Base-by-base conservation (phyloP, 2,329 filamentous ascomycete species). In the Bipolaris victoriae region DNA sequence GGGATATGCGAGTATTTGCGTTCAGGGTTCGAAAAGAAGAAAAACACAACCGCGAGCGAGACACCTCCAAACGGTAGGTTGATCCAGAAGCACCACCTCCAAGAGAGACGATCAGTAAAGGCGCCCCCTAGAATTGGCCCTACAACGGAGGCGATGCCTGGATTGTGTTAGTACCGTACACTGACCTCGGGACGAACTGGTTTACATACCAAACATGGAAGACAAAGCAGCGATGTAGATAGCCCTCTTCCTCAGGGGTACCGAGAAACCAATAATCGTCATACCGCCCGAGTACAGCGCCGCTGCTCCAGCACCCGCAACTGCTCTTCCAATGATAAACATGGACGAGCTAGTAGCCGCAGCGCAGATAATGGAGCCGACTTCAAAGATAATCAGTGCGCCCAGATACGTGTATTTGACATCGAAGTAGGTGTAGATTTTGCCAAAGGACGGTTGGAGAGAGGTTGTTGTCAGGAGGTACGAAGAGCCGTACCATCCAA, bases 341-440 rank as follows among this genome's bases (percentile, higher is more conserved):
- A 83, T 83, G 0, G 71, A 62, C 0, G 82, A 83, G 9, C 77
- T 81, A 0, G 66, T 73, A 0, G 84, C 80, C 0, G 49, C 78
- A 61, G 52, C 85, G 59, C 84, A 87, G n/a, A 88, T 69, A 3
- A 83, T 62, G 0, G 82, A 84, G 1, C 85, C 85, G 0, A 86
- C 20, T 51, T 80, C 77, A 59, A 81, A 81, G 18, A 80, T 64
- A 1, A 75, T n/a, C 26, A 87, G 75, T 41, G 79, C 71, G 53
- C 77, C 71, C 5, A 86, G 74, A 66, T 83, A 87, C 1, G 78
- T 78, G 49, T 75, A 82, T 63, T 82, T 82, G 57, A 85, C 77
- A 11, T 80, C 74, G 62, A 86, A 86, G 69, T 83, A 84, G 49
- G 84, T 87, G 7, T 86, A 90, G 1, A 88, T 84, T 73, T 83